Evolutionary conservation across 106 monocot genomes (phyloP).

Genomic region (Chionographis japonica): DNA sequence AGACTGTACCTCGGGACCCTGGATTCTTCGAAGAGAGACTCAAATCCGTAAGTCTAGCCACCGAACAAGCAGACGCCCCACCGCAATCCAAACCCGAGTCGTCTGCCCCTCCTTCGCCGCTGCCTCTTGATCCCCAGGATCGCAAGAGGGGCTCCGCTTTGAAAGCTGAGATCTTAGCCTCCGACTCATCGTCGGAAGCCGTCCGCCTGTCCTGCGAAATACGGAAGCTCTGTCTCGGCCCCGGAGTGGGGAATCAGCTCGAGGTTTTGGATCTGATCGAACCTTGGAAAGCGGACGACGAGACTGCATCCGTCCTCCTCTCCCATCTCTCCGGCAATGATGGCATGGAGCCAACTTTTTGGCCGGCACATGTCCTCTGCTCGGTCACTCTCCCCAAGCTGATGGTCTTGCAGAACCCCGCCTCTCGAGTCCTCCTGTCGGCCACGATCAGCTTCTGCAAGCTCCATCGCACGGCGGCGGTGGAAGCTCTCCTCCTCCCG

Average conservation of each 20-base stretch:
- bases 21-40: background rate
- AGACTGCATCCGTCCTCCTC: conserved; percentile 42
- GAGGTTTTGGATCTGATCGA: conserved; percentile 44
- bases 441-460: conserved; percentile 59
- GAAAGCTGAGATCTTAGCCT: conserved; percentile 23
- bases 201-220: conserved; percentile 33
- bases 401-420: conserved; percentile 32
- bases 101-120: conserved; percentile 9
- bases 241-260: conserved; percentile 23
- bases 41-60: background rate
- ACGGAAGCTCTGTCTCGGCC: conserved; percentile 41
- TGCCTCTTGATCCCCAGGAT: conserved; percentile 20
- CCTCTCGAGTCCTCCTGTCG: conserved; percentile 51
- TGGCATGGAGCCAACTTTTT: background rate
- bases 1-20: background rate
- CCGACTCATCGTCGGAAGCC: conserved; percentile 24
- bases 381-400: conserved; percentile 61
- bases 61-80: conserved; percentile 2
- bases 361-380: conserved; percentile 55
- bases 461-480: conserved; percentile 38
- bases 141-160: conserved; percentile 27
- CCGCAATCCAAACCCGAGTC: background rate
- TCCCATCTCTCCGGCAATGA: conserved; percentile 26
- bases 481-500: conserved; percentile 61
- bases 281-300: conserved; percentile 75